phyloP scores from a whole-genome alignment of 257 asterid genomes.

The Nicotiana noctiflora region DNA sequence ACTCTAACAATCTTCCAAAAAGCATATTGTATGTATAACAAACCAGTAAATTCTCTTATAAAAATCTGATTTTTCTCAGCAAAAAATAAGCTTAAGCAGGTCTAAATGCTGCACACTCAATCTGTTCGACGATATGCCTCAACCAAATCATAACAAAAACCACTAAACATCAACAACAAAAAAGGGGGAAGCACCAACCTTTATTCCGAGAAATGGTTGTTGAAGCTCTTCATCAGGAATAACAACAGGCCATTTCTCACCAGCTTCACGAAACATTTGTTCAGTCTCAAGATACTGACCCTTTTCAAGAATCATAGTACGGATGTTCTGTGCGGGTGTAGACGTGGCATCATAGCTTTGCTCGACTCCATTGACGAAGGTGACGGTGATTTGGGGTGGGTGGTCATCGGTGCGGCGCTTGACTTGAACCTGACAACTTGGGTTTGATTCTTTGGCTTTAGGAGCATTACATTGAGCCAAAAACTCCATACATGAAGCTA shows the following conservation, averaged over 20 bases:
- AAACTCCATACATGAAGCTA: constrained; percentile 90
- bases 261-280: constrained; percentile 88
- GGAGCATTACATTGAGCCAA: constrained; percentile 90
- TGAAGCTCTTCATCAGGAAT: constrained; percentile 68
- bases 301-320: constrained; percentile 79
- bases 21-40: not conserved
- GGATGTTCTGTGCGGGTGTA: constrained; percentile 75
- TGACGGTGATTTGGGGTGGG: constrained; percentile 82
- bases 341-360: constrained; percentile 78
- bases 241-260: constrained; percentile 90
- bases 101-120: constrained; percentile 5
- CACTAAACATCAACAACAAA: not conserved
- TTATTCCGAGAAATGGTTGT: constrained; percentile 56
- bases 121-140: constrained; percentile 37
- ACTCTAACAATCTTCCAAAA: not conserved
- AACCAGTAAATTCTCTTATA: not conserved
- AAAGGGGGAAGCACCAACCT: constrained; percentile 29
- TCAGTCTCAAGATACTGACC: constrained; percentile 82
- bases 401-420: constrained; percentile 92
- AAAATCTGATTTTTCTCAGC: not conserved
- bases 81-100: not conserved
- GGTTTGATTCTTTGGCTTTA: constrained; percentile 84
- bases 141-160: not conserved
- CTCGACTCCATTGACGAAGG: constrained; percentile 82
- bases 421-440: constrained; percentile 76